A percentile compares a stretch with the other conserved stretches of the same genome.
These are phyloP conservation scores for Tolypocladium guangdongense DNA, from an alignment of 2,329 filamentous ascomycete genomes.

Conservation along the genomic window DNA sequence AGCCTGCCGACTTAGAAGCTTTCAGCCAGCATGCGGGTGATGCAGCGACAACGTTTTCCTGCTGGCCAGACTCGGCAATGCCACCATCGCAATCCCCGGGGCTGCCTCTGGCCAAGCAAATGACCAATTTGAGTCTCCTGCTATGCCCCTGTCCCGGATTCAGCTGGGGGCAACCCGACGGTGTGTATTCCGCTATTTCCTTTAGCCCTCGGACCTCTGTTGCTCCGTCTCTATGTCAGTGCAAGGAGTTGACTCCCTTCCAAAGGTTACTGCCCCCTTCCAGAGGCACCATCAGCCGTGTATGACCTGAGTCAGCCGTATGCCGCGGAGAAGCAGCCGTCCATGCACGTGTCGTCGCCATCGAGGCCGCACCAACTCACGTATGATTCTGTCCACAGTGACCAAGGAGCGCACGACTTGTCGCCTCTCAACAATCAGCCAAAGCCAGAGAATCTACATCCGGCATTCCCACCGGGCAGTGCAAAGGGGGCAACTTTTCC, in stretches of 20 bases:
- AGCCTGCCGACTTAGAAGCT: conserved; percentile 12
- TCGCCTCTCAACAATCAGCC: conserved; percentile 1
- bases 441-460: not conserved
- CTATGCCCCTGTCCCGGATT: conserved; percentile 22
- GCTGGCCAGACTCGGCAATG: conserved; percentile 12
- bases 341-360: conserved; percentile 4
- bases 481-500: not conserved
- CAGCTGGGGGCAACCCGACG: conserved; percentile 14
- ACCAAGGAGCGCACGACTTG: not conserved
- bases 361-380: not conserved
- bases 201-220: not conserved
- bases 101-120: conserved; percentile 15
- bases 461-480: not conserved
- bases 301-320: conserved; percentile 22
- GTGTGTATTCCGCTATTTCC: conserved; percentile 13
- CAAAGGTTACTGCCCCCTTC: conserved; percentile 23
- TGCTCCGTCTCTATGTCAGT: not conserved
- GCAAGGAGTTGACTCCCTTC: not conserved
- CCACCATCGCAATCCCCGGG: conserved; percentile 11
- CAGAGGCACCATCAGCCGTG: conserved; percentile 11
- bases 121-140: conserved; percentile 16
- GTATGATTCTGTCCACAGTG: not conserved
- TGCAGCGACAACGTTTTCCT: conserved; percentile 7
- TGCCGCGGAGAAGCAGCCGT: conserved; percentile 13
- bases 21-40: conserved; percentile 10